Evolutionary conservation across 768 basidiomycete genomes (phyloP), one percentile per base, ranked within the genome.

Genomic region (Lactifluus pinguis): DNA sequence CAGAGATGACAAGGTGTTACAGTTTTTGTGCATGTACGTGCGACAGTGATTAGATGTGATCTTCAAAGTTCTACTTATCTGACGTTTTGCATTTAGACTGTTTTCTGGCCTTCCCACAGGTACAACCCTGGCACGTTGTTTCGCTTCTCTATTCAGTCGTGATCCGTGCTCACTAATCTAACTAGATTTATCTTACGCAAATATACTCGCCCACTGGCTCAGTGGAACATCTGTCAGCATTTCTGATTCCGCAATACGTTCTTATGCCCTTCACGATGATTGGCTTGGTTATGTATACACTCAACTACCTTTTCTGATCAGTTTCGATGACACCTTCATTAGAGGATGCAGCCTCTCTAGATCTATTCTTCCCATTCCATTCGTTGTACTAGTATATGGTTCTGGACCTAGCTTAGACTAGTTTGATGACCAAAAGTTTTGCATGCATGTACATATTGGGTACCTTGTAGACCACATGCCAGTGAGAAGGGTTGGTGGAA

Each of bases 21-120:
- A 78, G 62, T 85, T 87, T 56, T 80, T 87, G 15, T 83, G 83
- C 80, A 83, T 87, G 85, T 86, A 58, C 68, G 85, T 74, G 4
- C 36, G 62, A 50, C 29, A 64, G 0, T 78, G 77, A 1, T 36
- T 84, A 6, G 79, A 85, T 65, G 65, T 54, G 73, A 79, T 0
- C 77, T 85, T 62, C n/a, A n/a, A n/a, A 79, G 79, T 63, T 79
- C 79, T 45, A 80, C 85, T 0, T 67, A 85, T 11, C 75, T 77
- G 62, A 85, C 86, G 52, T 80, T 86, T 14, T 83, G 81, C 79
- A 83, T 59, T 68, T 71, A 66, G 65, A 49, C n/a, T 66, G 13
- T 63, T 66, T 10, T 56, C 65, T 3, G 49, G 65, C 14, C 62
- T 66, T 34, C 65, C 65, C 3, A 55, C 62, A 2, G 59, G 62